phyloP scores from a whole-genome alignment of 495 filamentous ascomycete genomes.

The Penicillium nucicola region DNA sequence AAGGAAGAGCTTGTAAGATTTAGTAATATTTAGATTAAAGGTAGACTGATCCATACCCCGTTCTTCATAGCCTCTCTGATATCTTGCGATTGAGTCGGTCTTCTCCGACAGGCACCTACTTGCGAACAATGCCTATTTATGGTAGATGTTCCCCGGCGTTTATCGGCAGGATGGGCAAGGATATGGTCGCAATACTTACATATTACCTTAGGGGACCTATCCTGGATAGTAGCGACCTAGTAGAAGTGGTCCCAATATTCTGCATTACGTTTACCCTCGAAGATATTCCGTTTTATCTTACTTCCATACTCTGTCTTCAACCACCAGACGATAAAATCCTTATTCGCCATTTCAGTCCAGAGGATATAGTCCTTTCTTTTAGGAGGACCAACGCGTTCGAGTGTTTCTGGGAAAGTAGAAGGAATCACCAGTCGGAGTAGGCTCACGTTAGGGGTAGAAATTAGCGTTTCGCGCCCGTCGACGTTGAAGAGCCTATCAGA shows the following conservation, averaged over 20 bases:
- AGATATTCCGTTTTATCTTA: constrained; percentile 1
- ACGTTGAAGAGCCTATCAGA: neutral
- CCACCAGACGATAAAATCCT: constrained; percentile 3
- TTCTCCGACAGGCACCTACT: neutral
- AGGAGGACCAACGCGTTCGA: neutral
- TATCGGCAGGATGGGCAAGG: neutral
- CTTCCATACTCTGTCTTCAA: neutral
- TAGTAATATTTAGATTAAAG: too few species aligned
- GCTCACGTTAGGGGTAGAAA: neutral
- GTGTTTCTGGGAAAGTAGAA: neutral
- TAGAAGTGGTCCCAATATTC: neutral
- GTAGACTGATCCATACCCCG: too few species aligned
- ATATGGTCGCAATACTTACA: neutral
- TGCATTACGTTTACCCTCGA: neutral
- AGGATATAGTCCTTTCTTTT: neutral
- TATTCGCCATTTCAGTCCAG: neutral
- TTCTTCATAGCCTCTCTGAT: too few species aligned
- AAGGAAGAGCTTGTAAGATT: too few species aligned
- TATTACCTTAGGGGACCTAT: constrained; percentile 1
- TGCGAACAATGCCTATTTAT: neutral
- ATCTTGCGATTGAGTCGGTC: too few species aligned
- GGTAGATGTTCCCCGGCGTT: neutral
- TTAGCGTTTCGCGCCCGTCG: too few species aligned
- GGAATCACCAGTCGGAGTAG: neutral
- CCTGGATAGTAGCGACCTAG: neutral